phyloP scores from a whole-genome alignment of 2,329 filamentous ascomycete genomes.

The Colletotrichum sp. region DNA sequence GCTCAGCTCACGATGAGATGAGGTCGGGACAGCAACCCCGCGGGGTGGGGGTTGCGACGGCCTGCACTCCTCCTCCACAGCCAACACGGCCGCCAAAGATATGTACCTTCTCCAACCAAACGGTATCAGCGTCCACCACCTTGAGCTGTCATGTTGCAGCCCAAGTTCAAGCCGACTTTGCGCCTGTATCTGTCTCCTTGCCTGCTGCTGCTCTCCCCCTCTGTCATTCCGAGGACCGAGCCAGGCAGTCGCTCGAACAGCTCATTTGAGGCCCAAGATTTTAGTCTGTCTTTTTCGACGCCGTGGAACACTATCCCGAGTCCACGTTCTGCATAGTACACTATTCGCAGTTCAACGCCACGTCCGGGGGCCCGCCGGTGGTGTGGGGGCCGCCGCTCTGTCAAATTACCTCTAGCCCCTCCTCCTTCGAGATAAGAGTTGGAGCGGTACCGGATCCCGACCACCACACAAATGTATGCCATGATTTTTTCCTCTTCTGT shows the following conservation, averaged over 20 bases:
- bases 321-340: not conserved
- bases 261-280: not conserved
- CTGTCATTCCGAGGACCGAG: not conserved
- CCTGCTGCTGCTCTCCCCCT: not conserved
- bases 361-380: not conserved
- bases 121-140: not conserved
- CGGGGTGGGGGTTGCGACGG: not conserved
- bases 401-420: not conserved
- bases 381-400: conserved; percentile 3
- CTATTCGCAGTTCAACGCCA: not conserved
- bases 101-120: not conserved
- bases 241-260: not conserved
- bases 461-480: not conserved
- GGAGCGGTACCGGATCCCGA: conserved; percentile 14
- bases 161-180: not conserved
- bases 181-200: not conserved
- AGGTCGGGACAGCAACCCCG: not conserved
- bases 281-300: not conserved
- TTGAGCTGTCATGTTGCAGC: not conserved
- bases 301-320: not conserved
- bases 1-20: conserved; percentile 13
- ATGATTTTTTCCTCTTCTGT: not conserved
- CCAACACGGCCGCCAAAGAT: not conserved
- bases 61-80: not conserved
- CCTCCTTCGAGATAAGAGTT: conserved; percentile 13